Conservation (phyloP, 1,139 yeast species). For the Taphrina communis region DNA sequence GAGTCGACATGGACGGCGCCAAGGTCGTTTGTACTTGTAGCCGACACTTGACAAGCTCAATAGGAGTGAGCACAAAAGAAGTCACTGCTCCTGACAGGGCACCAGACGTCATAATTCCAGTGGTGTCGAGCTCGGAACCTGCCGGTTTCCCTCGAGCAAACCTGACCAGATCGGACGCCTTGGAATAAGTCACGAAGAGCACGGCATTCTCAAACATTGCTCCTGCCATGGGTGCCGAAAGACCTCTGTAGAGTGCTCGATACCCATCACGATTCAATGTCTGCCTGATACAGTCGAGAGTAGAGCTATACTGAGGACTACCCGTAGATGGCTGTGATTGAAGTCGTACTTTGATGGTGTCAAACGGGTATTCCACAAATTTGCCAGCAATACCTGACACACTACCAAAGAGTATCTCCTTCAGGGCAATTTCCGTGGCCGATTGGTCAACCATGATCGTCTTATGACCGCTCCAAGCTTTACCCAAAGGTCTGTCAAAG, state of each 20-base stretch:
- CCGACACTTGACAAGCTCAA: constrained; percentile 85
- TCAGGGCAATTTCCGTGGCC: constrained; percentile 20
- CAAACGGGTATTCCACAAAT: constrained; percentile 86
- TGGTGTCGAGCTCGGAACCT: constrained; percentile 51
- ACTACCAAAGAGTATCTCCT: constrained; percentile 35
- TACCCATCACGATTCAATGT: constrained; percentile 74
- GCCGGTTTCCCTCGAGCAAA: not conserved
- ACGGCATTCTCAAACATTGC: constrained; percentile 87
- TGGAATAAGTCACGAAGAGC: constrained; percentile 57
- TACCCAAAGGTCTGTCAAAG: no score
- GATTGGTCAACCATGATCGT: constrained; percentile 1
- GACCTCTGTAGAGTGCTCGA: constrained; percentile 67
- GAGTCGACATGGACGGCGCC: constrained; percentile 2
- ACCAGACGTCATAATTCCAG: constrained; percentile 65
- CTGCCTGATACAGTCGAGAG: constrained; percentile 64
- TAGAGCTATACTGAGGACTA: constrained; percentile 58
- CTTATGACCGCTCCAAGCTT: no score
- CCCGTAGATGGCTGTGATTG: constrained; percentile 67
- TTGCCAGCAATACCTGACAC: constrained; percentile 84
- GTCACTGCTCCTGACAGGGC: constrained; percentile 84
- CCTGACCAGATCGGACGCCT: constrained; percentile 31
- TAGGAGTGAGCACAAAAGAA: constrained; percentile 83
- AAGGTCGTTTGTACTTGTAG: constrained; percentile 68
- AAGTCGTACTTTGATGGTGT: constrained; percentile 85
- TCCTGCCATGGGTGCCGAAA: constrained; percentile 80